A percentile compares a stretch with the other conserved stretches of the same genome.
These are phyloP conservation scores for Macrolepiota albuminosa DNA, from an alignment of 768 basidiomycete species.

Conservation along the genomic window DNA sequence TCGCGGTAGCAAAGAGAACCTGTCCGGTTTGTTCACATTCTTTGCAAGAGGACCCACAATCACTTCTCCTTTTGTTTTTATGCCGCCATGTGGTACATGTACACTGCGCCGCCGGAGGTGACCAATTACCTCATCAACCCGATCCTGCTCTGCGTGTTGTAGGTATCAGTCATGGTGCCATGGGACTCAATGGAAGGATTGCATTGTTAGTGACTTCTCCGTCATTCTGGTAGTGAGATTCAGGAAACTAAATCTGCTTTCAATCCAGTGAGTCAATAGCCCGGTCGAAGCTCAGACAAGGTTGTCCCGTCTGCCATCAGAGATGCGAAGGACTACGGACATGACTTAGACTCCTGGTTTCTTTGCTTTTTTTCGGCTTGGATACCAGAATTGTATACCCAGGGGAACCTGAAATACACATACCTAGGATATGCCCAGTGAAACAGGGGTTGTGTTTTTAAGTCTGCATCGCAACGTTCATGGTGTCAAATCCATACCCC, in stretches of 20 bases:
- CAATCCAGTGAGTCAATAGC: conserved; percentile 61
- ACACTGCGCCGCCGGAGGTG: conserved; percentile 63
- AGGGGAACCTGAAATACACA: not conserved
- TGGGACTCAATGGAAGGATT: conserved; percentile 64
- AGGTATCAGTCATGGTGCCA: conserved; percentile 30
- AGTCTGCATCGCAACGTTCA: not conserved
- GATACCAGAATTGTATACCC: conserved; percentile 8
- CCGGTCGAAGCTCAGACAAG: conserved; percentile 54
- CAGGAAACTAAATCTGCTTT: conserved; percentile 5
- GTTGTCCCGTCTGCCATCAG: conserved; percentile 77
- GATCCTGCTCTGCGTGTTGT: conserved; percentile 50
- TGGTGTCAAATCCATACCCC: not conserved
- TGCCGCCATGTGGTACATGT: conserved; percentile 89
- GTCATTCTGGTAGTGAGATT: not conserved
- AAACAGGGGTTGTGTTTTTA: not conserved
- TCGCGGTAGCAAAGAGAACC: conserved; percentile 44
- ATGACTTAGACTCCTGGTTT: conserved; percentile 3
- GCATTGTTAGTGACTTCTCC: conserved; percentile 58
- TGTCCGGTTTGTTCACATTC: conserved; percentile 68
- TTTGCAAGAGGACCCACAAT: conserved; percentile 52
- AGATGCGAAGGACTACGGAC: conserved; percentile 44
- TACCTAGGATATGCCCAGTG: not conserved
- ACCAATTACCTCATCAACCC: conserved; percentile 55
- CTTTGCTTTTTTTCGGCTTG: conserved; percentile 1
- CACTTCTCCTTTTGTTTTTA: conserved; percentile 70